Conservation (phyloP, 164 flowering plant genomes). For the Piper betle region DNA sequence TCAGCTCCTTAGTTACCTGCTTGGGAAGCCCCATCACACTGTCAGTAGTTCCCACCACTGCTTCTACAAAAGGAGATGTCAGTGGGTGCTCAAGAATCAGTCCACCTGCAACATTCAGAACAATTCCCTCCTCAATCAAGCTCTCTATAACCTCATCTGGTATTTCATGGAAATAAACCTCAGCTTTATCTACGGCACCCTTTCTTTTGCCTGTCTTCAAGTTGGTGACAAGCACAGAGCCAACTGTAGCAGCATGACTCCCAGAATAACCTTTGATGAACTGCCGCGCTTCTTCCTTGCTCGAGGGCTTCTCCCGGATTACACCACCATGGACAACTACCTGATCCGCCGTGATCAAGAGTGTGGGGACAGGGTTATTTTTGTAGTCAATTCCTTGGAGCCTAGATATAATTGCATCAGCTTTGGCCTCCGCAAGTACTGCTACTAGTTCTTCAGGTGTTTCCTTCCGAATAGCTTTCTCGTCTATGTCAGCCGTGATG, state of each 20-base stretch:
- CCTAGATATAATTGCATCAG: conserved; percentile 62
- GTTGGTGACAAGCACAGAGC: conserved; percentile 77
- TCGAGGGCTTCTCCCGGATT: conserved; percentile 80
- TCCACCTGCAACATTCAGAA: conserved; percentile 77
- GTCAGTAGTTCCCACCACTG: conserved; percentile 85
- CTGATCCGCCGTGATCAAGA: conserved; percentile 76
- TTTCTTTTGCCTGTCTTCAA: conserved; percentile 55
- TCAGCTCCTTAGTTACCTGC: conserved; percentile 51
- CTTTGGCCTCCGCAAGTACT: conserved; percentile 6
- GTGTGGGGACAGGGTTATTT: conserved; percentile 36
- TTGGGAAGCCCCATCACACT: conserved; percentile 96
- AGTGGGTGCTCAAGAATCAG: conserved; percentile 76
- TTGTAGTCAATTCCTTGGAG: conserved; percentile 32
- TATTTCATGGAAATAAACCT: conserved; percentile 75
- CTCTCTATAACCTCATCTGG: conserved; percentile 74
- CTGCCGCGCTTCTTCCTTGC: conserved; percentile 72
- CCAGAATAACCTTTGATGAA: conserved; percentile 89
- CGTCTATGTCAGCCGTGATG: not conserved
- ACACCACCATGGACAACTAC: conserved; percentile 82
- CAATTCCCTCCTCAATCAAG: conserved; percentile 59
- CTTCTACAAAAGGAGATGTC: conserved; percentile 50
- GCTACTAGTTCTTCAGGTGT: not conserved
- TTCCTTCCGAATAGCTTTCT: not conserved
- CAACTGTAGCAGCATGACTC: conserved; percentile 57
- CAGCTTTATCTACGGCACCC: conserved; percentile 77